Evolutionary conservation across 2,329 filamentous ascomycete genomes (phyloP), one percentile per base, ranked within the genome.

Genomic region (Dactylellina haptotyla): DNA sequence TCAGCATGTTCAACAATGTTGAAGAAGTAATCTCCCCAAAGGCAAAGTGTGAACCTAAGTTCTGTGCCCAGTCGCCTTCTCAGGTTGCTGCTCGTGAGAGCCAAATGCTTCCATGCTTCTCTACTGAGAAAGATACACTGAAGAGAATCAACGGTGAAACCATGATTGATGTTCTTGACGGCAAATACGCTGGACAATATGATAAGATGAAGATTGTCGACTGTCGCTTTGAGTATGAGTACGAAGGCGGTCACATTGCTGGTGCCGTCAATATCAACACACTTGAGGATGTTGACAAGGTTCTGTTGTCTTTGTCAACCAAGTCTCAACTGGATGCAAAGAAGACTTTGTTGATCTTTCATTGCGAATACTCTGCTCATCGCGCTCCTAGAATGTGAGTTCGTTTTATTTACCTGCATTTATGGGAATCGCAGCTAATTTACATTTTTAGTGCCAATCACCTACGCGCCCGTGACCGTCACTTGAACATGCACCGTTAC

Each of bases 181-280:
- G 93, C 74, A 90, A 91, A 77, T 97, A 89, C 82, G 87, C 88
- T 78, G 85, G 89, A 25, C 81, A 87, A 23, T 98, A 91, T 80
- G 88, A 93, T 72, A 87, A 93, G 80, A 89, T 92, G 80, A 87
- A 96, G 81, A 86, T 99, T 79, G 90, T 99, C 78, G 95, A 99
- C 81, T 99, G 95, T 81, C 91, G 95, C 18, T 99, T 99, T 80
- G 95, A 99, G 84, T 99, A 99, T 81, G 95, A 99, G 82, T 99
- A 96, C 80, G 90, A 97, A 14, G 95, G 95, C 65, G 95, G 95
- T 32, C 95, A 99, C 81, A 97, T 99, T 79, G 87, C 93, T 77
- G 91, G 91, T 16, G 95, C 95, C 45, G 85, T 97, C 82, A 99
- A 99, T 84, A 95, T 93, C 84, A 98, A 97, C 82, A 92, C 97